Base-by-base conservation (phyloP, 1,284 basidiomycete species). In the Ceratobasidium sp. region DNA sequence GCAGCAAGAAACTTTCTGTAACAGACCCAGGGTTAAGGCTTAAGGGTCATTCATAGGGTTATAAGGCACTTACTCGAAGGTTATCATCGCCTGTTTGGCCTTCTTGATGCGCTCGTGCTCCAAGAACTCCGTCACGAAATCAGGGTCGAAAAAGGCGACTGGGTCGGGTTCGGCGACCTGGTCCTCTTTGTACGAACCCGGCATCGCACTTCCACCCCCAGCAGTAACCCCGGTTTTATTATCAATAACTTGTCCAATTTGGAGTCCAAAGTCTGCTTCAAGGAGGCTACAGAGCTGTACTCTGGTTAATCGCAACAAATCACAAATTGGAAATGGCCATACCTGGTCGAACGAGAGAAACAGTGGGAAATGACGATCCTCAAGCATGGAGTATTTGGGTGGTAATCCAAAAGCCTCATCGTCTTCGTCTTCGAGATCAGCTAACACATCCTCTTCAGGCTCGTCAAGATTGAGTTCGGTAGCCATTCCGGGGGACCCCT, bases 401-500 rank as follows among this genome's bases (percentile, higher is more conserved):
- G 68, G 68, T 8, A 69, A 57, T 8, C 43, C 25, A 2, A 31
- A 49, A 38, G 40, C 47, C 42, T 60, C 45, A 20, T 43, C 68
- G 29, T 22, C 60, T n/a, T 62, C 68, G n/a, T 50, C 45, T 22
- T 65, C 62, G 22, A 67, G 13, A 29, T 52, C 27, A 32, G 17
- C 20, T 32, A 67, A 12, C 27, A 34, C 68, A 27, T 22, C 29
- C 31, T 60, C 22, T 86, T 73, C 87, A 81, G 20, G 90, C 89
- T 71, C 87, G 89, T 38, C 77, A 79, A 0, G 87, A 87, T 3
- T 91, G 80, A 10, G 87, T 81, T 31, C 80, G n/a, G 79, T 2
- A 88, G 90, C 75, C 89, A 85, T 0, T 89, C 91, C 0, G 91
- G 85, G 72, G 91, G 91, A 2, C 91, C 77, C 73, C 91, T 89